Evolutionary conservation across 257 asterid genomes (phyloP).

Genomic region (Solanum paucissectum): DNA sequence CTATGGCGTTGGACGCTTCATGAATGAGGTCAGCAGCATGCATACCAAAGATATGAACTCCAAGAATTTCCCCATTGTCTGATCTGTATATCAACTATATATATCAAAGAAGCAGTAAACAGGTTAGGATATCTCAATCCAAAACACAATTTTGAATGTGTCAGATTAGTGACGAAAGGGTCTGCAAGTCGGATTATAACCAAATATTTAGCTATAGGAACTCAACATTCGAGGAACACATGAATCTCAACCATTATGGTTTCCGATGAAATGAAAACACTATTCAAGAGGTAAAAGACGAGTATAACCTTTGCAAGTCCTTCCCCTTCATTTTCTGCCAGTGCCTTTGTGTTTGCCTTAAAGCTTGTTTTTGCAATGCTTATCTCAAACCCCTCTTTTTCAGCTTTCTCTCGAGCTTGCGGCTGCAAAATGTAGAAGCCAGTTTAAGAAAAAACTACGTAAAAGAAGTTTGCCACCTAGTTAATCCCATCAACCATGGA

Average conservation of each 20-base stretch:
- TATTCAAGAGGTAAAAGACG: background rate
- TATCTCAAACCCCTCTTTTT: constrained; percentile 80
- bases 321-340: constrained; percentile 91
- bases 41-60: constrained; percentile 86
- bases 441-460: background rate
- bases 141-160: background rate
- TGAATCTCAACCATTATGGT: background rate
- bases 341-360: constrained; percentile 90
- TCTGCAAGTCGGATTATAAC: background rate
- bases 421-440: constrained; percentile 37
- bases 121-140: background rate
- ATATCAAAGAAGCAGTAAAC: background rate
- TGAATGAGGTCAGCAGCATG: constrained; percentile 96
- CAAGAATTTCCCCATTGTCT: constrained; percentile 86
- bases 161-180: background rate
- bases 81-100: constrained; percentile 80
- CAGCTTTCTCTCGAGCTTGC: constrained; percentile 85
- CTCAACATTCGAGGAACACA: background rate
- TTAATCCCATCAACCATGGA: background rate
- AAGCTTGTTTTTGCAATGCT: constrained; percentile 77
- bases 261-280: background rate
- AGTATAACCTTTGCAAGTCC: constrained; percentile 73
- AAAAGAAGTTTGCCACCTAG: background rate
- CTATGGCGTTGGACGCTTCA: constrained; percentile 88
- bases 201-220: background rate